Conservation (phyloP, 2,329 filamentous ascomycete species). For the Curvularia sp. region DNA sequence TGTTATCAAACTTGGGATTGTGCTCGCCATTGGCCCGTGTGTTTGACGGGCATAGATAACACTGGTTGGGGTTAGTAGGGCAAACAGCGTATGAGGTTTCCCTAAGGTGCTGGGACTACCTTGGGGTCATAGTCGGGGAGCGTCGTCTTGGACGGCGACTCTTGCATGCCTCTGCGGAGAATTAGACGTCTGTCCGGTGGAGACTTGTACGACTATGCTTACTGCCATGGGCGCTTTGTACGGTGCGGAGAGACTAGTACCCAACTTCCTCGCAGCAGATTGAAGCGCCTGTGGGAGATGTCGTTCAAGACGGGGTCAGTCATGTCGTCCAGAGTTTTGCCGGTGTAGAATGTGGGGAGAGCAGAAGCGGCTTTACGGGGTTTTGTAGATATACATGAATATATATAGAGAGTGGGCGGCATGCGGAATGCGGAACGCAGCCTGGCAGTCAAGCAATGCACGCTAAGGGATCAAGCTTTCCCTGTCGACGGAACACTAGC, state of each 20-base stretch:
- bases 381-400: neutral
- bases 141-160: slow-evolving; percentile 56
- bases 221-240: slow-evolving; percentile 98
- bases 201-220: slow-evolving; percentile 51
- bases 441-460: slow-evolving; percentile 28
- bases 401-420: slow-evolving; percentile 25
- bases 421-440: slow-evolving; percentile 31
- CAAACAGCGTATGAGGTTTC: neutral
- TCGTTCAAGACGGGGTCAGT: slow-evolving; percentile 74
- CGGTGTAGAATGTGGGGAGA: slow-evolving; percentile 16
- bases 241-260: slow-evolving; percentile 94
- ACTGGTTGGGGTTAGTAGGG: slow-evolving; percentile 60
- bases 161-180: slow-evolving; percentile 56
- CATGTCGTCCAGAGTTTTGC: slow-evolving; percentile 44
- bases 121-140: slow-evolving; percentile 79
- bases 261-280: slow-evolving; percentile 88
- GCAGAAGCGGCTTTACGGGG: neutral
- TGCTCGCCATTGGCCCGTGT: slow-evolving; percentile 82
- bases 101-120: slow-evolving; percentile 38
- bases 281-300: slow-evolving; percentile 91
- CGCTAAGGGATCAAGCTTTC: slow-evolving; percentile 32
- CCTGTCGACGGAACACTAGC: slow-evolving; percentile 36
- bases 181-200: slow-evolving; percentile 13
- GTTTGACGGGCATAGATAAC: slow-evolving; percentile 94
- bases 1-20: slow-evolving; percentile 86